phyloP scores from a whole-genome alignment of 1,284 basidiomycete species.

The Neonothopanus nambi region DNA sequence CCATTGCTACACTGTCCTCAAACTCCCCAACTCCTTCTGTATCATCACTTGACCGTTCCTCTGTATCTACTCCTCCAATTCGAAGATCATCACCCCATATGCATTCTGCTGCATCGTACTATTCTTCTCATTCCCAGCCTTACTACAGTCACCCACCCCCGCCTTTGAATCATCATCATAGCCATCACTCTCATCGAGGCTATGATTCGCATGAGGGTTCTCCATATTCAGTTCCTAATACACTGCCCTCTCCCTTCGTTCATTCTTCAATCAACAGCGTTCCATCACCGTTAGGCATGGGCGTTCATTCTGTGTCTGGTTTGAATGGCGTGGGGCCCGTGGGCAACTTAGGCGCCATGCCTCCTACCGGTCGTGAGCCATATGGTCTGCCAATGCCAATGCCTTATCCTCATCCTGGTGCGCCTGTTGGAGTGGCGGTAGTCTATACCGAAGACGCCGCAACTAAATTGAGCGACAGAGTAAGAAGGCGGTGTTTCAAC shows the following conservation, averaged over 20 bases:
- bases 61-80: constrained; percentile 55
- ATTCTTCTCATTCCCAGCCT: background rate
- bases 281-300: background rate
- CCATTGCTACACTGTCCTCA: constrained; percentile 46
- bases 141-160: constrained; percentile 10
- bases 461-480: constrained; percentile 58
- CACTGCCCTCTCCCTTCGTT: background rate
- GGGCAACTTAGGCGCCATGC: background rate
- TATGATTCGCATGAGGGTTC: constrained; percentile 6
- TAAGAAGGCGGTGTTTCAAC: constrained; percentile 61
- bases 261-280: background rate
- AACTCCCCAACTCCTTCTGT: constrained; percentile 65
- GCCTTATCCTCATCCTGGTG: constrained; percentile 3
- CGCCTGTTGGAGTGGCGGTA: constrained; percentile 20
- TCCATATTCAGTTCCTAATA: background rate
- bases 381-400: constrained; percentile 4
- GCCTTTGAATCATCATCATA: constrained; percentile 6
- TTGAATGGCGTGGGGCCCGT: background rate
- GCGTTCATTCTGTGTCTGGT: background rate
- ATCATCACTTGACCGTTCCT: constrained; percentile 57
- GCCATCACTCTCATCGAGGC: constrained; percentile 4
- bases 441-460: constrained; percentile 60
- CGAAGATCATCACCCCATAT: constrained; percentile 33
- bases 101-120: background rate
- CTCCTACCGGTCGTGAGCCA: background rate